A percentile compares a stretch with the other conserved stretches of the same genome.
phyloP scores from a whole-genome alignment of 2,329 filamentous ascomycete genomes.

The Fusarium sp. region DNA sequence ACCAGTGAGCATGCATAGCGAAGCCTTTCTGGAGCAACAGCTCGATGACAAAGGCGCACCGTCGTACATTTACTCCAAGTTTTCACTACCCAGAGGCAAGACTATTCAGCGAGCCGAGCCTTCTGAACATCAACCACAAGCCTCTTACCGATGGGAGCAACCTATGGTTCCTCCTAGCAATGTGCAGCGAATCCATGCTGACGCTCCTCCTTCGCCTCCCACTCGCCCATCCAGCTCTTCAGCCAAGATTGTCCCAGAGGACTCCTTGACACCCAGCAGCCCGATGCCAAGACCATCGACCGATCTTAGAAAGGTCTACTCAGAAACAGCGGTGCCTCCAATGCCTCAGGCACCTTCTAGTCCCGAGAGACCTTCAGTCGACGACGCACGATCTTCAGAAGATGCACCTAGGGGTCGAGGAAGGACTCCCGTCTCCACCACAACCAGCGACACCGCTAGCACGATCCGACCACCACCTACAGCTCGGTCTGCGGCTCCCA shows the following conservation, averaged over 20 bases:
- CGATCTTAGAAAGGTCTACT: slow-evolving; percentile 64
- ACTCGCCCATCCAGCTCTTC: slow-evolving; percentile 70
- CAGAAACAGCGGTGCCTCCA: slow-evolving; percentile 55
- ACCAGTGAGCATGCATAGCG: slow-evolving; percentile 78
- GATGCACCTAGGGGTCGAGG: slow-evolving; percentile 62
- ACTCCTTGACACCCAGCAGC: slow-evolving; percentile 47
- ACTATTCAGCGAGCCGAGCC: slow-evolving; percentile 76
- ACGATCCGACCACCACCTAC: slow-evolving; percentile 59
- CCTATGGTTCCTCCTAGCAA: slow-evolving; percentile 57
- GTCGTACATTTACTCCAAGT: slow-evolving; percentile 90
- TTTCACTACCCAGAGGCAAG: slow-evolving; percentile 85
- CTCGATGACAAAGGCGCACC: slow-evolving; percentile 67
- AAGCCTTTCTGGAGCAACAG: slow-evolving; percentile 70
- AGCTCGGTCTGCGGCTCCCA: slow-evolving; percentile 61
- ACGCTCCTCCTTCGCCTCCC: slow-evolving; percentile 71
- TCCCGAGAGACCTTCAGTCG: slow-evolving; percentile 59
- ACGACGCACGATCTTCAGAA: slow-evolving; percentile 59
- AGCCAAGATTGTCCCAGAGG: slow-evolving; percentile 53
- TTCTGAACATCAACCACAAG: slow-evolving; percentile 63
- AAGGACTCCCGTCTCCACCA: slow-evolving; percentile 60
- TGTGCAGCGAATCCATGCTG: slow-evolving; percentile 55
- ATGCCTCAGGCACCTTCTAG: slow-evolving; percentile 59
- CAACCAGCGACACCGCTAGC: slow-evolving; percentile 66
- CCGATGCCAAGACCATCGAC: slow-evolving; percentile 58
- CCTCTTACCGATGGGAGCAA: slow-evolving; percentile 75